These are phyloP conservation scores for Leccinum rimulosum DNA, from an alignment of 768 basidiomycete genomes.

Conservation along the genomic window DNA sequence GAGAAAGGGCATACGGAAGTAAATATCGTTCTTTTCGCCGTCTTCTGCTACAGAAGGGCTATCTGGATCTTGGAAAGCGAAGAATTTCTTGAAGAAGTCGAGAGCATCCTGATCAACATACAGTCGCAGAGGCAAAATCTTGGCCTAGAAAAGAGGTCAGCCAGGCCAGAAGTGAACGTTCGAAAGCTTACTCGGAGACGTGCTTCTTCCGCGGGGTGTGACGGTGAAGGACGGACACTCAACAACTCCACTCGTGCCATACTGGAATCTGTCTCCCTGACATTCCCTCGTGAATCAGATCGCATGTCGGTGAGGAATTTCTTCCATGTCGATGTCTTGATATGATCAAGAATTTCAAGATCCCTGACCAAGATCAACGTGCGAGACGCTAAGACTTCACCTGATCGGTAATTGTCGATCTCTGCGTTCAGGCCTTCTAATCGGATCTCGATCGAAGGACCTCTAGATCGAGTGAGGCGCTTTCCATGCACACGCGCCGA, in stretches of 20 bases:
- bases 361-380: conserved; percentile 66
- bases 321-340: conserved; percentile 98
- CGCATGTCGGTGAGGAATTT: conserved; percentile 90
- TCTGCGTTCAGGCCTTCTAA: conserved; percentile 64
- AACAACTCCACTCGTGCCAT: conserved; percentile 90
- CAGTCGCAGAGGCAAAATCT: conserved; percentile 83
- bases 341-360: conserved; percentile 92
- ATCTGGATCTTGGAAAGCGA: conserved; percentile 75
- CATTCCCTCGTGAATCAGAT: conserved; percentile 81
- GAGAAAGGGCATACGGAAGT: conserved; percentile 58
- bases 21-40: conserved; percentile 43
- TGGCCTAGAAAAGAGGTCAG: conserved; percentile 52
- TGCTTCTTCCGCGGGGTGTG: conserved; percentile 68
- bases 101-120: conserved; percentile 99
- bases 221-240: conserved; percentile 69
- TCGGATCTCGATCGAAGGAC: conserved; percentile 81
- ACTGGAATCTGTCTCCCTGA: conserved; percentile 86
- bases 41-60: conserved; percentile 35
- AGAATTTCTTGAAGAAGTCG: conserved; percentile 96
- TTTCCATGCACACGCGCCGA: conserved; percentile 49
- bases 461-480: conserved; percentile 67
- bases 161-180: conserved; percentile 1
- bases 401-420: conserved; percentile 60
- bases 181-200: conserved; percentile 52
- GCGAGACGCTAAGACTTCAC: conserved; percentile 58